phyloP scores from a whole-genome alignment of 2,329 filamentous ascomycete genomes.

The Chaetomiaceae sp. region DNA sequence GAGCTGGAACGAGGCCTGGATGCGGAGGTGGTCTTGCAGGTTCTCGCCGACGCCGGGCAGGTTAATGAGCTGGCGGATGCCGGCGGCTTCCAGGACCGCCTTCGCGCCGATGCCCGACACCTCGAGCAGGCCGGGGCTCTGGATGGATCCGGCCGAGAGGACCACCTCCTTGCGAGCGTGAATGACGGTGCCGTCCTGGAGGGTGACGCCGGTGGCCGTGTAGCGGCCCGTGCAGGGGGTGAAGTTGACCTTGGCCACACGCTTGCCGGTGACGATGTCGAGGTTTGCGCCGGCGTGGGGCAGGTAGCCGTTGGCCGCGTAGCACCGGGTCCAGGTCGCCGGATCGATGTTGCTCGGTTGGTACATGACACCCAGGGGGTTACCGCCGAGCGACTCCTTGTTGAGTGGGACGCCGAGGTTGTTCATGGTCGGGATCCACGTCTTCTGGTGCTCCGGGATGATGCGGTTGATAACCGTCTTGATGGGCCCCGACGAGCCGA shows the following conservation, averaged over 20 bases:
- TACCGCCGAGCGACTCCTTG: too few relatives aligned
- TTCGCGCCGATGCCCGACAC: constrained; percentile 36
- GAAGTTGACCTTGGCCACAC: constrained; percentile 33
- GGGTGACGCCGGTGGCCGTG: constrained; percentile 32
- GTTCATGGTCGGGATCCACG: constrained; percentile 20
- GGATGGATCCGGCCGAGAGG: constrained; percentile 37
- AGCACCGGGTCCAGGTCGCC: constrained; percentile 20
- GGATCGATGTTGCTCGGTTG: constrained; percentile 14
- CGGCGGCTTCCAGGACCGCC: constrained; percentile 35
- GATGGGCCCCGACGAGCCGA: constrained; percentile 13
- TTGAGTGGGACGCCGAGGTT: constrained; percentile 4
- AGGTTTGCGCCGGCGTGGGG: constrained; percentile 32
- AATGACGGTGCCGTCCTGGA: constrained; percentile 21
- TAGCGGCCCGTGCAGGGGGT: constrained; percentile 21
- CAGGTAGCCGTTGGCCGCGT: constrained; percentile 33
- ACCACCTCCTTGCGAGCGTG: constrained; percentile 34
- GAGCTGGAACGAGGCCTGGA: constrained; percentile 25
- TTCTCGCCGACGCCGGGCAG: constrained; percentile 51
- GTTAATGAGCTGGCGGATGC: constrained; percentile 46
- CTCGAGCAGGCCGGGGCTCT: constrained; percentile 34
- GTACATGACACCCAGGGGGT: constrained; percentile 9
- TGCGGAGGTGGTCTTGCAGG: constrained; percentile 19
- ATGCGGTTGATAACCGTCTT: constrained; percentile 30
- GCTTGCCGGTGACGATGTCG: constrained; percentile 30
- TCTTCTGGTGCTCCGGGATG: constrained; percentile 25